Evolutionary conservation across 2,329 filamentous ascomycete species (phyloP), one percentile per base, ranked within the genome.

Genomic region (Tolypocladium inflatum): DNA sequence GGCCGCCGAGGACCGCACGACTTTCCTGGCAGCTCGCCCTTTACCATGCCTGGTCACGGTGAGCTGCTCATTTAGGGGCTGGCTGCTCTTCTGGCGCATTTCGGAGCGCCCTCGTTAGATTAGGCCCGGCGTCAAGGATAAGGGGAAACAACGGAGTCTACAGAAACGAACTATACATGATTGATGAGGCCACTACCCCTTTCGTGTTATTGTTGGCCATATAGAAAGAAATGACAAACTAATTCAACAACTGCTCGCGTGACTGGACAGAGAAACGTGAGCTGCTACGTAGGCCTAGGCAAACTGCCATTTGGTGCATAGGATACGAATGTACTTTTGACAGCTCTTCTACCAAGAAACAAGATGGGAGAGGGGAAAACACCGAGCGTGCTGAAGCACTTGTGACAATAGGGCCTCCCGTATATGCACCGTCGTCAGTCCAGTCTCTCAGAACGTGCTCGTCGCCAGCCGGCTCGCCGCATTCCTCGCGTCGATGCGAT

Each of bases 401-500:
- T 7, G 38, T 19, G 48, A 13, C 15, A 35, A 11, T 35, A 35
- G 48, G 48, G 9, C 45, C 17, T 35, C 48, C 30, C 48, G 9
- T 13, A 13, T 35, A 10, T 35, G 48, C 48, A 17, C 17, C 17
- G 33, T 21, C 30, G 8, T 17, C 17, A 11, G 19, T 10, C 19
- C 45, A 33, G 26, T 8, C 53, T 55, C 57, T 66, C 62, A 97
- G 73, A 97, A 97, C 21, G 93, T 97, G 78, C 92, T 97, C 64
- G 91, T 90, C 54, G 93, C 94, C 76, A 99, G 78, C 69, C 94
- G 84, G 74, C 90, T 96, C 41, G 94, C 94, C 56, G 94, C 94
- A 75, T 97, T 99, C 73, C 90, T 85, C 48, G 94, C 94, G 80
- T 99, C 94, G 60, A 99, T 86, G 57, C 92, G 83, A 73, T 99